Base-by-base conservation (phyloP, 192 early-diverging fungal species). In the Rhizoclosmatium globosum region DNA sequence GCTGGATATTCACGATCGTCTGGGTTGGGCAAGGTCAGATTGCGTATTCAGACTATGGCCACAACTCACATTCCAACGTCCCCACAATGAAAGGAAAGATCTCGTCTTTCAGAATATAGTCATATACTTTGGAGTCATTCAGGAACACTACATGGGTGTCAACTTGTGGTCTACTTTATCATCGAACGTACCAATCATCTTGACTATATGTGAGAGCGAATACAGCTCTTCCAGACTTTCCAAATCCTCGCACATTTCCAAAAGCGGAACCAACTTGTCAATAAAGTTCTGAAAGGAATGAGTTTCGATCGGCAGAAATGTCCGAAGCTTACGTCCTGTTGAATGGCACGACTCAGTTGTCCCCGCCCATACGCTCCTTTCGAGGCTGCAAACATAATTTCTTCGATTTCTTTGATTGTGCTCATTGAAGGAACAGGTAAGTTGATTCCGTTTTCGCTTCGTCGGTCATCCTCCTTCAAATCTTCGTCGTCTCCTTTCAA, bases 191-290 rank as follows among this genome's bases (percentile, higher is more conserved):
- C 94, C 88, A 56, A 95, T 92, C 66, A 87, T 86, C 53, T 89
- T 87, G 76, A 93, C 88, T 56, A 97, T 95, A 48, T 83, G 89
- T 72, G 92, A 92, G 59, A 99, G 80, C 2, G 82, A 61, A 74
- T 94, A 92, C 45, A 97, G 77, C 69, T 93, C 94, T 3, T 92
- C 85, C 4, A 83, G 85, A 21, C 87, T 89, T 47, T 97, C 95
- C 81, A 95, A 74, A 76, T 97, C 95, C 81, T 97, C 97, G 66
- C 91, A 94, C 17, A 92, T 69, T 42, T 92, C 89, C 17, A 91
- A 83, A 19, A 91, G 43, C 31, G 74, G 80, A 0, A 87, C 19
- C 13, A 97, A 82, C 69, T 92, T 93, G 56, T 87, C 85, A 57
- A 96, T 82, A 74, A 92, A 98, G 43, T 88, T 86, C 92, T 93